phyloP scores from a whole-genome alignment of 2,329 filamentous ascomycete species.

The Fusarium nygamai region DNA sequence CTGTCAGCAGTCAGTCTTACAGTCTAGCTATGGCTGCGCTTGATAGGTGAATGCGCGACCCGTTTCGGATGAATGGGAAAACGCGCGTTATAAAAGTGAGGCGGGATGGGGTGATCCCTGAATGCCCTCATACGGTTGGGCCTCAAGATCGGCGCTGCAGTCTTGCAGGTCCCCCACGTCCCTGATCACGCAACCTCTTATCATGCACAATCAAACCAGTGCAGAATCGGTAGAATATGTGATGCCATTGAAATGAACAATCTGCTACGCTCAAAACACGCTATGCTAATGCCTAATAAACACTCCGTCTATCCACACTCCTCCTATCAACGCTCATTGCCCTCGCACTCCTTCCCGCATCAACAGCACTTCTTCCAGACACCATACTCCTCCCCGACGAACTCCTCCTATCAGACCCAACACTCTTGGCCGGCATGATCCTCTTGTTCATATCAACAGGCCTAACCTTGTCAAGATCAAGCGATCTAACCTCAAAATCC shows the following conservation, averaged over 20 bases:
- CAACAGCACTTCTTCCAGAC: neutral
- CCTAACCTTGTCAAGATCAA: conserved; percentile 16
- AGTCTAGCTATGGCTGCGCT: rapidly evolving
- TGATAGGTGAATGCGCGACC: neutral
- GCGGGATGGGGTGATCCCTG: neutral
- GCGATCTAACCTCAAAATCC: conserved; percentile 29
- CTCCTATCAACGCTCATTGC: conserved; percentile 22
- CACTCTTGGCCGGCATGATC: conserved; percentile 9
- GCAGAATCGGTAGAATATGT: neutral
- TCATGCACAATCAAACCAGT: rapidly evolving
- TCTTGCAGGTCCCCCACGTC: neutral
- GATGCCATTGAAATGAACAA: neutral
- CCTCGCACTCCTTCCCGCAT: neutral
- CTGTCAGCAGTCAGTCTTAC: rapidly evolving
- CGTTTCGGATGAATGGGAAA: neutral
- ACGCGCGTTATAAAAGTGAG: rapidly evolving
- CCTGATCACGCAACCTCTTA: neutral
- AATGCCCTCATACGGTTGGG: neutral
- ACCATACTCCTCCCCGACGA: neutral
- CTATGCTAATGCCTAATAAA: conserved; percentile 16
- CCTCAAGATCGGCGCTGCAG: neutral
- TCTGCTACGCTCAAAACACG: conserved; percentile 4
- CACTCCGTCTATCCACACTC: conserved; percentile 9
- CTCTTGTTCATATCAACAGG: conserved; percentile 9
- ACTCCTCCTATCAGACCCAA: neutral